Evolutionary conservation across 2,329 filamentous ascomycete species (phyloP), one percentile per base, ranked within the genome.

Genomic region (Aspergillus brasiliensis): DNA sequence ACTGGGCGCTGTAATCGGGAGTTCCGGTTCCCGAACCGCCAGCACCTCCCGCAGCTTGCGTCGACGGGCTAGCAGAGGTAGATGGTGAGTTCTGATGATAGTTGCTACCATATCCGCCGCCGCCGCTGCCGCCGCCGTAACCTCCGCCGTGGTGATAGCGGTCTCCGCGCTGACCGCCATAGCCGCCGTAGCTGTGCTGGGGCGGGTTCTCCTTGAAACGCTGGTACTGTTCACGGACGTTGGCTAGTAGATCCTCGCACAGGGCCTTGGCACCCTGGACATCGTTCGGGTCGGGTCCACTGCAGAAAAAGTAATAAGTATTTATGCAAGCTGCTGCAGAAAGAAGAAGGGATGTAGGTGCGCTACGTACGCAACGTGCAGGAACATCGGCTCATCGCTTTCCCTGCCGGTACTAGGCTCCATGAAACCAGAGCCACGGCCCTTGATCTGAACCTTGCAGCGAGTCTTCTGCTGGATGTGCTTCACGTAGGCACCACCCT

Each of bases 371-470:
- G 95, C 91, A 66, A 98, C 93, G 76, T 98, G 93, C 48, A 99
- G 84, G 73, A 92, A 98, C 92, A 99, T 98, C 2, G 92, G 87
- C 74, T 98, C 94, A 51, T 99, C 94, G 66, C 92, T 96, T 78
- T 99, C 95, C 44, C 83, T 86, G 65, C 91, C 91, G n/a, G 92
- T 96, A 31, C 89, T 87, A 49, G 89, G 87, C 75, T 99, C 95
- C 71, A 96, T 88, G 74, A 96, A 99, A 13, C 95, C 95, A 56
- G 93, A 98, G 40, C 93, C 93, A 64, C 91, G 91, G 17, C 95
- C 95, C 76, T 99, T 99, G 80, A 99, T 99, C 76, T 99, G 95
- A 25, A 99, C 95, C 68, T 94, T 91, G 75, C 95, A 98, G 63
- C 91, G 86, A 13, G 95, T 98, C 77, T 97, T 92, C 73, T 93